Base-by-base conservation (phyloP, 345 rosid genomes). In the Reutealis trisperma region DNA sequence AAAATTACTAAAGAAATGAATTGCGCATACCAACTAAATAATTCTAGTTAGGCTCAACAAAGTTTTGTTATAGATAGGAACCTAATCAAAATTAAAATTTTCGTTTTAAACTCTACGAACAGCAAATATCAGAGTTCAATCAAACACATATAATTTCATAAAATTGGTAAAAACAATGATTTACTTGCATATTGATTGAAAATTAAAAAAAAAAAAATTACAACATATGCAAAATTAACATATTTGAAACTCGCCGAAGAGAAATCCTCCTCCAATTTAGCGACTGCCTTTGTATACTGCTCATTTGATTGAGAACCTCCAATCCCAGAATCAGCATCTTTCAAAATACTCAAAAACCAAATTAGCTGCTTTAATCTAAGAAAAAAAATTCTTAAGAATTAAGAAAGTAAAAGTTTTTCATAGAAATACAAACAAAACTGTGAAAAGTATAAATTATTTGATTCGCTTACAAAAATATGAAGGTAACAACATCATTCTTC, bases 181-280 rank as follows among this genome's bases (percentile, higher is more conserved):
- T 59, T 65, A 9, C 70, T 22, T 44, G 25, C 22, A 65, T 37
- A 37, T 54, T 66, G 14, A n/a, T 47, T 32, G 75, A 15, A 37
- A 37, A 27, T 0, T 27, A 27, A 37, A 37, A 2, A 37, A 37
- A 4, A 80, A 41, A 16, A 22, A 21, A 12, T 22, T 24, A 44
- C 21, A 25, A 10, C 16, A 59, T 1, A 42, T 1, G 27, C 19
- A 55, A 60, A 71, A 70, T 7, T 14, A n/a, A 42, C 34, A 49
- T 11, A 63, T 63, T 30, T 6, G 4, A 11, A 76, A 84, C 90
- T 88, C 66, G 90, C 93, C 77, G 84, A 81, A 45, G 90, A 85
- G 81, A 87, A 88, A 77, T 86, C 82, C 72, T 77, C 82, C 83
- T 92, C 97, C 73, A 90, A 63, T 55, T 86, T 88, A 72, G 82